Conservation (phyloP, 805 yeast genomes). For the Grigorovia humatica region DNA sequence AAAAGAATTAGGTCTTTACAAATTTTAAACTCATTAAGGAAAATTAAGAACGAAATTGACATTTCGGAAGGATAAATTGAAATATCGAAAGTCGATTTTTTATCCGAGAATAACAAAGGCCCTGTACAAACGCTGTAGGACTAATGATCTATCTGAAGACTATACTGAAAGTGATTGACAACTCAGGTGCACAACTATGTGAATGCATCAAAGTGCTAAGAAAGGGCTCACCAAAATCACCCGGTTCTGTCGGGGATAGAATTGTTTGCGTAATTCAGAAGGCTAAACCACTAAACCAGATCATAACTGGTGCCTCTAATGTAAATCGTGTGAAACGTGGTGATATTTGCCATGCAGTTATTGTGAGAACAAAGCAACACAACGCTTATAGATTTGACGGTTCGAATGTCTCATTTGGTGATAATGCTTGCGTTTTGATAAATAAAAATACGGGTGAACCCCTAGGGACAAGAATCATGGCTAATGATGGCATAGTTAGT, state of each 20-base stretch:
- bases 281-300: constrained; percentile 67
- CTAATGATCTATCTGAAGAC: constrained; percentile 82
- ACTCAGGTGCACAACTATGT: constrained; percentile 88
- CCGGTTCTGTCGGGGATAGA: constrained; percentile 82
- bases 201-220: constrained; percentile 94
- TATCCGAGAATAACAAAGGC: neutral
- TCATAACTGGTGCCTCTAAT: constrained; percentile 62
- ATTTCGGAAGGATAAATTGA: constrained; percentile 4
- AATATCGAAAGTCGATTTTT: neutral
- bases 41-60: constrained; percentile 31
- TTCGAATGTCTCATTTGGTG: constrained; percentile 76
- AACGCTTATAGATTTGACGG: constrained; percentile 77
- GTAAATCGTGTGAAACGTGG: constrained; percentile 84
- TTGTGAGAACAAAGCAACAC: constrained; percentile 79
- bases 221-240: constrained; percentile 67
- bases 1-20: neutral
- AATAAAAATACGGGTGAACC: constrained; percentile 87
- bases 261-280: constrained; percentile 90
- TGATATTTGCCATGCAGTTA: constrained; percentile 90
- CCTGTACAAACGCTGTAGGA: neutral
- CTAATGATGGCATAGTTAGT: constrained; percentile 57
- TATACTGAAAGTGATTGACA: constrained; percentile 82
- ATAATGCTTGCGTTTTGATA: constrained; percentile 91
- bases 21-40: constrained; percentile 39
- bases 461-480: constrained; percentile 75